phyloP scores from a whole-genome alignment of 2,329 filamentous ascomycete species.

The Sarocladiaceae sp. region DNA sequence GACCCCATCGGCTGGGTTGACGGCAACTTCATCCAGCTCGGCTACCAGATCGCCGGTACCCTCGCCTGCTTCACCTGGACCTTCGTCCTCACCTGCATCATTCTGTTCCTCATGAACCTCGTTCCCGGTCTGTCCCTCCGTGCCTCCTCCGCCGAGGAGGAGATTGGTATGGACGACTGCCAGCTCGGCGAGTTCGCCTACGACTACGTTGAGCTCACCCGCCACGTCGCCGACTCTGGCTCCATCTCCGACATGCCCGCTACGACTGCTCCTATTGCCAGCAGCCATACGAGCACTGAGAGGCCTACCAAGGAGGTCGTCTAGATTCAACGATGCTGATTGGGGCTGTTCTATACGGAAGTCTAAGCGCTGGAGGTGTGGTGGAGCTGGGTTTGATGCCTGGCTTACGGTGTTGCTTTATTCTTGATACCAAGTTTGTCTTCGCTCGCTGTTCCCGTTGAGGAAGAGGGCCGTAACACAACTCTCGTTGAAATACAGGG shows the following conservation, averaged over 20 bases:
- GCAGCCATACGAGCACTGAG: slow-evolving; percentile 5
- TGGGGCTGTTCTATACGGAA: no score
- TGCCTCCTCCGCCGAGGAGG: slow-evolving; percentile 62
- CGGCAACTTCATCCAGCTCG: slow-evolving; percentile 66
- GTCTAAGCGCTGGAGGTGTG: no score
- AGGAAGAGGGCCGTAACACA: neutral
- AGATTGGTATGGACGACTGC: slow-evolving; percentile 67
- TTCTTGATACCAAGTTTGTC: slow-evolving; percentile 3
- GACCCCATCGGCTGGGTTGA: slow-evolving; percentile 66
- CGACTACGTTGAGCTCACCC: slow-evolving; percentile 70
- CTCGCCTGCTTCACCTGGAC: slow-evolving; percentile 61
- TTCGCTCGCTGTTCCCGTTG: neutral
- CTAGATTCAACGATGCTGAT: neutral
- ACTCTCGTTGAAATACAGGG: neutral
- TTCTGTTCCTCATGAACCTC: slow-evolving; percentile 67
- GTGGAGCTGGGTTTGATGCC: no score
- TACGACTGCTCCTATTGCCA: neutral
- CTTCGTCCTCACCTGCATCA: slow-evolving; percentile 63
- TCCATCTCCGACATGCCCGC: slow-evolving; percentile 6
- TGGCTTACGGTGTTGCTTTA: neutral
- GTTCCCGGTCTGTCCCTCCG: slow-evolving; percentile 67
- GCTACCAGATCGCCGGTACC: slow-evolving; percentile 66
- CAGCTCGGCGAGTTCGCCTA: slow-evolving; percentile 81
- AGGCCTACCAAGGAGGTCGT: slow-evolving; percentile 3
- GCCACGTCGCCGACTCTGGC: slow-evolving; percentile 51